Percentiles rank a stretch among this genome's conserved stretches.
These are phyloP conservation scores for Phaeodactylum tricornutum DNA, from an alignment of 108 stramenopile species.

Conservation along the genomic window DNA sequence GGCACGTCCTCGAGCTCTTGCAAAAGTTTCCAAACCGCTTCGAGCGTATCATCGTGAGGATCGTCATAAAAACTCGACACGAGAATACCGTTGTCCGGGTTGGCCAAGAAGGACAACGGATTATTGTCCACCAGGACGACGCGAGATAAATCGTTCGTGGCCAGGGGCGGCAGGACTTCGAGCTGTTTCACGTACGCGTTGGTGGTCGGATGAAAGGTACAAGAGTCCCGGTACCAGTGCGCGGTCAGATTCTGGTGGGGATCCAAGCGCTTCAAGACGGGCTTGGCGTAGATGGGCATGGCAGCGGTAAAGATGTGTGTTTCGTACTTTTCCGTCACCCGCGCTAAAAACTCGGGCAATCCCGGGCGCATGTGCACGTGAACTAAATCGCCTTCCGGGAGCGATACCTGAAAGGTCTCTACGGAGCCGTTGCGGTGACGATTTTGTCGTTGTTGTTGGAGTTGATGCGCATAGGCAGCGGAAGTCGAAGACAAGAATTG, in stretches of 20 bases:
- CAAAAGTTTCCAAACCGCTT: constrained; percentile 84
- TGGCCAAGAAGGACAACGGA: constrained; percentile 84
- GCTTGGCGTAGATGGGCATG: constrained; percentile 93
- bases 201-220: constrained; percentile 52
- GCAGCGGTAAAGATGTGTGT: constrained; percentile 97
- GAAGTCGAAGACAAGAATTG: constrained; percentile 66
- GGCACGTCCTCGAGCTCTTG: constrained; percentile 61
- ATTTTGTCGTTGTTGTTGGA: constrained; percentile 30
- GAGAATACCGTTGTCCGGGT: constrained; percentile 96
- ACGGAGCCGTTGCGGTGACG: constrained; percentile 11
- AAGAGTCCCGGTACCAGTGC: constrained; percentile 87
- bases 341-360: constrained; percentile 79
- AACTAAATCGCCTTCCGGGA: constrained; percentile 77
- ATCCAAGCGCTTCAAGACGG: constrained; percentile 87
- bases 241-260: constrained; percentile 72
- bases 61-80: constrained; percentile 98
- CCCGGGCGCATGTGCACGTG: constrained; percentile 92
- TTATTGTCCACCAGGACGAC: constrained; percentile 98
- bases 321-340: constrained; percentile 70
- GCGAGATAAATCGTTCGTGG: constrained; percentile 30
- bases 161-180: neutral
- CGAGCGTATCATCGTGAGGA: constrained; percentile 82
- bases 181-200: constrained; percentile 78
- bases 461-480: constrained; percentile 36
- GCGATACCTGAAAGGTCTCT: constrained; percentile 54